Conservation (phyloP, 352 stramenopile species). For the Phytophthora sp. region DNA sequence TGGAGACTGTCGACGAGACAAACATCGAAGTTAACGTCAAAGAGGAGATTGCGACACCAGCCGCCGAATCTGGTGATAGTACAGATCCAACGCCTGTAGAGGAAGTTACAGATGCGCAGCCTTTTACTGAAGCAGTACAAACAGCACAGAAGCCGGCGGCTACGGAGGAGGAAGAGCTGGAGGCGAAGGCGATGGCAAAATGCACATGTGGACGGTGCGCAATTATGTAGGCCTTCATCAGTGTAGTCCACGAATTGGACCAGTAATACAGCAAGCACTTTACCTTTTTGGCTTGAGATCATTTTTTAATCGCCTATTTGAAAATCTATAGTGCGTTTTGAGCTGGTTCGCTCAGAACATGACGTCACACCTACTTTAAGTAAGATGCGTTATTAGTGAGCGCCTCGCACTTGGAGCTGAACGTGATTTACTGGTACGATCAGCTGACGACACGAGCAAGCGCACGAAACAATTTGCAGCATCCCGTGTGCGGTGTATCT, state of each 20-base stretch:
- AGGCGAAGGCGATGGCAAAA: constrained; percentile 68
- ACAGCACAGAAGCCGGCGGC: constrained; percentile 10
- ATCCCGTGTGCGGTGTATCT: too few relatives aligned
- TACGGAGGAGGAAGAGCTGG: constrained; percentile 46
- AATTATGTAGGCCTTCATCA: constrained; percentile 58
- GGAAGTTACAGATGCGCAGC: constrained; percentile 15
- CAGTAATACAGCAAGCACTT: constrained; percentile 1
- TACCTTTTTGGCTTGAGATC: too few relatives aligned
- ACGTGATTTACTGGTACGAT: too few relatives aligned
- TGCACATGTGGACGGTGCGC: constrained; percentile 66
- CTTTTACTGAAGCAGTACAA: neutral
- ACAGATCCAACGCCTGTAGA: constrained; percentile 3
- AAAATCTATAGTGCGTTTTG: too few relatives aligned
- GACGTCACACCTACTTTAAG: too few relatives aligned
- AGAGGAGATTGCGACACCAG: neutral
- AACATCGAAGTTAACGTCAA: constrained; percentile 24
- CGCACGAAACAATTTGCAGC: too few relatives aligned
- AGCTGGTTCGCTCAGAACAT: too few relatives aligned
- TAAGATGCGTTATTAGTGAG: too few relatives aligned
- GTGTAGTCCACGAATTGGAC: neutral
- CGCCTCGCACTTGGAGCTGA: too few relatives aligned
- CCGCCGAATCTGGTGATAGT: neutral
- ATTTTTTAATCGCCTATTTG: too few relatives aligned
- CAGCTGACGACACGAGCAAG: too few relatives aligned
- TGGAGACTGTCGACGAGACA: constrained; percentile 3